A percentile compares a stretch with the other conserved stretches of the same genome.
phyloP scores from a whole-genome alignment of 768 basidiomycete genomes.

The Tulasnella sp. region DNA sequence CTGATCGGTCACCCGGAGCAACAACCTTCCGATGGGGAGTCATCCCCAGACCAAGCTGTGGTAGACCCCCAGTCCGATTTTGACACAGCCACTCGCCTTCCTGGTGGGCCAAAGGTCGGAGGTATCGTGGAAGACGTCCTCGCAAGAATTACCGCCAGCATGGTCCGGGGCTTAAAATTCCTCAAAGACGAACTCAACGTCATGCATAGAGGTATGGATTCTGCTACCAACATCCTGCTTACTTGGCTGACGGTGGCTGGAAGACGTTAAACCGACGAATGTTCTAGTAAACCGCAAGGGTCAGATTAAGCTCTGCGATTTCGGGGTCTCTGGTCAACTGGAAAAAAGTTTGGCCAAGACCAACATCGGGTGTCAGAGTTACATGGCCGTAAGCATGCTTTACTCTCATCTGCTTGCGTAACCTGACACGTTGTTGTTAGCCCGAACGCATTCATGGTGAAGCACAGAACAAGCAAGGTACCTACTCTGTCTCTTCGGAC shows the following conservation, averaged over 20 bases:
- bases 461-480: slow-evolving; percentile 78
- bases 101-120: slow-evolving; percentile 44
- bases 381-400: slow-evolving; percentile 82
- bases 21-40: not conserved
- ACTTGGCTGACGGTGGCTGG: not conserved
- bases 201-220: slow-evolving; percentile 65
- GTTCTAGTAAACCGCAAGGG: slow-evolving; percentile 89
- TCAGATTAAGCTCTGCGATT: slow-evolving; percentile 93
- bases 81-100: slow-evolving; percentile 1
- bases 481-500: slow-evolving; percentile 96
- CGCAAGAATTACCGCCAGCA: slow-evolving; percentile 73
- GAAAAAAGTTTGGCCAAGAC: slow-evolving; percentile 97
- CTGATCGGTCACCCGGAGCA: slow-evolving; percentile 45
- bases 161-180: slow-evolving; percentile 91
- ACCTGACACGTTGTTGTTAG: slow-evolving; percentile 46
- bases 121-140: slow-evolving; percentile 79
- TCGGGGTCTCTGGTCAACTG: slow-evolving; percentile 97
- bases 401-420: not conserved
- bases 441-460: slow-evolving; percentile 97
- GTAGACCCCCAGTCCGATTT: slow-evolving; percentile 9
- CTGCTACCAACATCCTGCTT: not conserved
- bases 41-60: not conserved
- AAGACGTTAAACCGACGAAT: slow-evolving; percentile 93
- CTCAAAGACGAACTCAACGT: slow-evolving; percentile 93
- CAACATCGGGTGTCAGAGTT: slow-evolving; percentile 97